phyloP scores from a whole-genome alignment of 805 yeast genomes.

The Hyphopichia homilentoma region DNA sequence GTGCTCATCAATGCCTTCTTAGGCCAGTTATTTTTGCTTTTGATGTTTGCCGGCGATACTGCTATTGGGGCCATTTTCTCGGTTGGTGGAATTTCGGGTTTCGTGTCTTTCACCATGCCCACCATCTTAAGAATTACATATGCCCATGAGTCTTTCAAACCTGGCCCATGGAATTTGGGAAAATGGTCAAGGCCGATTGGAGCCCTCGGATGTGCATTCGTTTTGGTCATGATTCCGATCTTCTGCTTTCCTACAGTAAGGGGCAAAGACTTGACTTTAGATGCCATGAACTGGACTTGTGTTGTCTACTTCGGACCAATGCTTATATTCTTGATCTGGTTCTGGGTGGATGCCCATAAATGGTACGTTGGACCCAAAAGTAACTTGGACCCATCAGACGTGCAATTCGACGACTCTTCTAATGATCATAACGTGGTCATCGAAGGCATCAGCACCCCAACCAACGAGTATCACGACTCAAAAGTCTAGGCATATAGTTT shows the following conservation, averaged over 20 bases:
- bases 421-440: too few species aligned
- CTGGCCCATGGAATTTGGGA: slow-evolving; percentile 71
- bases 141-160: slow-evolving; percentile 48
- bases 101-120: slow-evolving; percentile 65
- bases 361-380: slow-evolving; percentile 62
- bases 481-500: too few species aligned
- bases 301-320: slow-evolving; percentile 60
- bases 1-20: slow-evolving; percentile 55
- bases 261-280: slow-evolving; percentile 35
- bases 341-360: slow-evolving; percentile 48
- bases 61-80: slow-evolving; percentile 71
- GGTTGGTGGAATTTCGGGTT: slow-evolving; percentile 67
- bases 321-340: slow-evolving; percentile 50
- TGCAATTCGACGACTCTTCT: too few species aligned
- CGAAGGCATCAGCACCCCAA: too few species aligned
- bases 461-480: too few species aligned
- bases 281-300: slow-evolving; percentile 60
- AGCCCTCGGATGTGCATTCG: slow-evolving; percentile 45
- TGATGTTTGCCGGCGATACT: slow-evolving; percentile 60
- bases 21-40: slow-evolving; percentile 52
- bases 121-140: slow-evolving; percentile 55
- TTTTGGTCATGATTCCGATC: slow-evolving; percentile 54
- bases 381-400: slow-evolving; percentile 41
- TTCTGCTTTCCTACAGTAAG: slow-evolving; percentile 49
- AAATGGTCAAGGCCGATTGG: slow-evolving; percentile 47